Evolutionary conservation across 2,329 filamentous ascomycete species (phyloP).

Genomic region (Aspergillus clavatus): DNA sequence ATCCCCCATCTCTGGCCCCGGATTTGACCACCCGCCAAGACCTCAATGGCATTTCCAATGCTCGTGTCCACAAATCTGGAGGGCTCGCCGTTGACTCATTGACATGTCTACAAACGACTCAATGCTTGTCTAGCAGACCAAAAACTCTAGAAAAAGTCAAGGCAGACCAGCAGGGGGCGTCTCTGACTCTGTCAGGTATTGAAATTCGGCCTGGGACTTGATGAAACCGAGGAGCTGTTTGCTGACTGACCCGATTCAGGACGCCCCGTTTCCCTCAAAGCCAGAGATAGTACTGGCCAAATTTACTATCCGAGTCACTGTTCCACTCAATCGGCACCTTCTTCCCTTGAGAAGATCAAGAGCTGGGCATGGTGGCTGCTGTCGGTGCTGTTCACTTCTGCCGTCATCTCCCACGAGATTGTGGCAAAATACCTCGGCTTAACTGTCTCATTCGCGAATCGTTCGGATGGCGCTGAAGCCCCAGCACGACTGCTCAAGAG

Average conservation of each 20-base stretch:
- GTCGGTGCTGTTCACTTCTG: slow-evolving; percentile 21
- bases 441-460: background rate
- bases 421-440: slow-evolving; percentile 10
- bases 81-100: slow-evolving; percentile 2
- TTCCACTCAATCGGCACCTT: background rate
- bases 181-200: slow-evolving; percentile 30
- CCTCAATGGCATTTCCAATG: slow-evolving; percentile 52
- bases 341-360: slow-evolving; percentile 13
- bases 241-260: slow-evolving; percentile 12
- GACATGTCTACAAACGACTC: background rate
- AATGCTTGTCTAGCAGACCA: background rate
- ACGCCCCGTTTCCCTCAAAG: slow-evolving; percentile 16
- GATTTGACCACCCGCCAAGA: slow-evolving; percentile 52
- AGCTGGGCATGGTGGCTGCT: slow-evolving; percentile 23
- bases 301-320: background rate
- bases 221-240: slow-evolving; percentile 1
- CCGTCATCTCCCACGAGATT: slow-evolving; percentile 19
- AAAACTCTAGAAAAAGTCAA: slow-evolving; percentile 7
- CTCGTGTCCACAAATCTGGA: slow-evolving; percentile 37
- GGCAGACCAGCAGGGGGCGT: slow-evolving; percentile 13
- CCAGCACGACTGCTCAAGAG: slow-evolving; percentile 9
- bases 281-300: slow-evolving; percentile 1
- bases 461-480: background rate
- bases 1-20: slow-evolving; percentile 46
- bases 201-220: background rate